Evolutionary conservation across 192 early-diverging fungal genomes (phyloP), one percentile per base, ranked within the genome.

Genomic region (Mycoemilia scoparia): DNA sequence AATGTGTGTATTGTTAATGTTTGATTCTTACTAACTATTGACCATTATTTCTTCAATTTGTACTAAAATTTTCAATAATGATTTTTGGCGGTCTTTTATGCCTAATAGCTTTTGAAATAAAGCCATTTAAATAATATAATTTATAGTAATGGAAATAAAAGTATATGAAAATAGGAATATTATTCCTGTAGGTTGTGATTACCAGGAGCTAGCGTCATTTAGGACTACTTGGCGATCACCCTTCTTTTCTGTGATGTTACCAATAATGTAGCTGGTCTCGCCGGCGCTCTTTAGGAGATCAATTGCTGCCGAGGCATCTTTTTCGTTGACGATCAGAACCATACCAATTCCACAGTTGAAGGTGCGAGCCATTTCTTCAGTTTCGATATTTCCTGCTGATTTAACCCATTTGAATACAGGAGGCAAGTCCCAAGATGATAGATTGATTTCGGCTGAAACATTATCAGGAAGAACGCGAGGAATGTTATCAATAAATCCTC

Each of bases 331-430:
- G 19, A 96, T 73, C 6, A 96, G 51, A 17, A 93, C 82, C 92
- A 98, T 95, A 38, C 95, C 95, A 42, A 98, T 84, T 41, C 95
- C 95, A 54, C 90, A 95, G 77, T 98, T 98, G 69, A 98, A 98
- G 0, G 95, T 96, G 32, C 95, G 73, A 5, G 86, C 76, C 67
- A 98, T 77, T 55, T 98, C 93, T 38, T 63, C 79, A 41, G 54
- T 41, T n/a, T 40, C 30, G 10, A 60, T 49, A 21, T 26, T 25
- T 39, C 95, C 95, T 13, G 77, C 67, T 34, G 61, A 46, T 67
- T 84, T 82, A 38, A 96, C 43, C 95, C 95, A 99, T 50, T 74
- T 71, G 67, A 99, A 99, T 32, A 96, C 84, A n/a, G 74, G 60
- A 13, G 83, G 87, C 40, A 96, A 66, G 29, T 67, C 65, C 76